Base-by-base conservation (phyloP, 192 early-diverging fungal species). In the Borealophlyctis nickersoniae region DNA sequence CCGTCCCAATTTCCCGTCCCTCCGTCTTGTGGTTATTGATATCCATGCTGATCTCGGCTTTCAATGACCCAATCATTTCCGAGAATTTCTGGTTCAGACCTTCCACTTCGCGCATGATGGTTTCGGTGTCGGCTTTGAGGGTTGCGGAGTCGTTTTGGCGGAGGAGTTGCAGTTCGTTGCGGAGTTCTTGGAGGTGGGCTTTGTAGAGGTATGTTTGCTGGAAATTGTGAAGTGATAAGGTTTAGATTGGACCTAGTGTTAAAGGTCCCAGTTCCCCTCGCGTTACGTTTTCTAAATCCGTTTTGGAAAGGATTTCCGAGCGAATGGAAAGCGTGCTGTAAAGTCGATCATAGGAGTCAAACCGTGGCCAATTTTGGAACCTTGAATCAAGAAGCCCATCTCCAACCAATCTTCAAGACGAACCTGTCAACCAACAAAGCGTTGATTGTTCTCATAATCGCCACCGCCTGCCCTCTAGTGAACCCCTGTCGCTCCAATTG, bases 21-120 rank as follows among this genome's bases (percentile, higher is more conserved):
- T 97, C 94, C 48, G 89, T 83, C 66, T 90, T 91, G 65, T 90
- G 88, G 66, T 89, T 90, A 72, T 92, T 97, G 72, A 97, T 73
- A 66, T 97, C 94, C 60, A 97, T 86, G 24, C 87, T 78, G 48
- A 97, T 87, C n/a, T 94, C 91, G 14, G 86, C 81, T 62, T 91
- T 91, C 72, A 95, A 69, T 30, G 82, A 83, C 3, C 84, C 81
- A 23, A 91, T 79, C 48, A 89, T 82, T 50, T 97, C 94, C n/a
- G 84, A 77, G 33, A 90, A 74, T 34, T 81, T 81, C 50, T 89
- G 89, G 35, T 79, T 81, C 60, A 94, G 58, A 0, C 84, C 81
- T 56, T 94, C 91, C 23, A 93, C 82, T 55, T 92, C 91, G 49
- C 92, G 79, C 56, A 84, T 79, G 29, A 94, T 89, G 1, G 71